Evolutionary conservation across 2,329 filamentous ascomycete genomes (phyloP).

Genomic region (Ceratocystis destructans): DNA sequence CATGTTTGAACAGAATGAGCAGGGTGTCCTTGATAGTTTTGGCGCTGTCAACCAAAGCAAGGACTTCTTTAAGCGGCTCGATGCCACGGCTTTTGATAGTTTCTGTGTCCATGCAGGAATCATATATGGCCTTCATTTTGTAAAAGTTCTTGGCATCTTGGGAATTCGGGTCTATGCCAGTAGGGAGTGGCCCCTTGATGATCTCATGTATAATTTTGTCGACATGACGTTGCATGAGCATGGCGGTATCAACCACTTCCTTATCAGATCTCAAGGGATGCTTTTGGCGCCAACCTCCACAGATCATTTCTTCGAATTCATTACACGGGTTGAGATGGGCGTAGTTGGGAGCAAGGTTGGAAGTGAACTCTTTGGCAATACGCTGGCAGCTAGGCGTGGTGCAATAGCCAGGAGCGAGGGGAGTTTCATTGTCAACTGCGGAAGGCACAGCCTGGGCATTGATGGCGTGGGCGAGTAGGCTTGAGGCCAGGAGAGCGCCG

Average conservation of each 20-base stretch:
- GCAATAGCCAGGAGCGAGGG: constrained; percentile 16
- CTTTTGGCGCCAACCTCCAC: constrained; percentile 49
- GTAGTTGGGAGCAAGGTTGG: constrained; percentile 32
- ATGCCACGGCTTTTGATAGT: constrained; percentile 41
- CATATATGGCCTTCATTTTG: constrained; percentile 50
- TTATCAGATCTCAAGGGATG: constrained; percentile 54
- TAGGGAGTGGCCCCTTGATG: constrained; percentile 43
- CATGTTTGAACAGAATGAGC: constrained; percentile 33
- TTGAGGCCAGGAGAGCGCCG: neutral
- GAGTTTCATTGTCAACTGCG: neutral
- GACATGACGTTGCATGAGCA: constrained; percentile 47
- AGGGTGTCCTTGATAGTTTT: constrained; percentile 30
- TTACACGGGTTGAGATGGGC: constrained; percentile 51
- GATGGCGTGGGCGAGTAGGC: neutral
- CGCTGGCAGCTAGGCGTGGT: constrained; percentile 25
- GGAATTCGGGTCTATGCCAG: constrained; percentile 23
- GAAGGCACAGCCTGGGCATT: neutral
- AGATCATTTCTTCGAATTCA: constrained; percentile 55
- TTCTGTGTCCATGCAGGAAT: constrained; percentile 51
- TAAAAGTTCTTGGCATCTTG: constrained; percentile 49
- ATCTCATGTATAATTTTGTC: constrained; percentile 48
- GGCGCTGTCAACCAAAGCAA: constrained; percentile 34
- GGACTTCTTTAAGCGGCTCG: constrained; percentile 40
- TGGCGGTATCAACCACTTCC: constrained; percentile 44
- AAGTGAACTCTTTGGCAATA: constrained; percentile 25